Percentiles rank a stretch among this genome's conserved stretches.
phyloP scores from a whole-genome alignment of 192 early-diverging fungal genomes.

The Rhizophagus prolifer region DNA sequence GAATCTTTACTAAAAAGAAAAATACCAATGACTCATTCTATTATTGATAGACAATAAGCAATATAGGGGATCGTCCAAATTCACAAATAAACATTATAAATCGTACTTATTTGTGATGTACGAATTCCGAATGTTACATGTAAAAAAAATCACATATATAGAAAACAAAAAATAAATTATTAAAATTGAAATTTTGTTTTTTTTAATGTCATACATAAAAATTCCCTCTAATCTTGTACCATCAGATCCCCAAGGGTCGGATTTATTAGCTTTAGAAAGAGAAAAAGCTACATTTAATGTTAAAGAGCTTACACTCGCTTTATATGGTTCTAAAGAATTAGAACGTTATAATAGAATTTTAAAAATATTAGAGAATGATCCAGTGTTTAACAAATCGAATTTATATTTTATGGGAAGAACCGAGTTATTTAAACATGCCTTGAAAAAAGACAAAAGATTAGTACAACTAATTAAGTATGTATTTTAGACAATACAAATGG shows the following conservation, averaged over 20 bases:
- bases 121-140: no score
- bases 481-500: constrained; percentile 55
- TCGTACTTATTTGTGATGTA: no score
- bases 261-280: constrained; percentile 66
- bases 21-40: no score
- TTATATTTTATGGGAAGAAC: constrained; percentile 70
- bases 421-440: constrained; percentile 63
- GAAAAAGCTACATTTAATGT: constrained; percentile 63
- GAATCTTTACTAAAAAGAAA: no score
- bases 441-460: constrained; percentile 61
- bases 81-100: no score
- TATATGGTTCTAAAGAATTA: constrained; percentile 67
- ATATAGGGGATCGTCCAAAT: no score
- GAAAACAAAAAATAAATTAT: no score
- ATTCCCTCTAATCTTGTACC: constrained; percentile 34
- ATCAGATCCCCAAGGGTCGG: constrained; percentile 48
- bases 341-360: constrained; percentile 56
- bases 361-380: constrained; percentile 63
- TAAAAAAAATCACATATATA: no score
- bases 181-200: no score
- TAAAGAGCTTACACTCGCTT: constrained; percentile 62
- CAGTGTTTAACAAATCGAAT: constrained; percentile 68
- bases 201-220: constrained; percentile 4
- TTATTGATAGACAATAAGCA: no score
- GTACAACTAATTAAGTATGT: constrained; percentile 59